phyloP scores from a whole-genome alignment of 192 early-diverging fungal genomes.

The Entophlyctis helioformis region DNA sequence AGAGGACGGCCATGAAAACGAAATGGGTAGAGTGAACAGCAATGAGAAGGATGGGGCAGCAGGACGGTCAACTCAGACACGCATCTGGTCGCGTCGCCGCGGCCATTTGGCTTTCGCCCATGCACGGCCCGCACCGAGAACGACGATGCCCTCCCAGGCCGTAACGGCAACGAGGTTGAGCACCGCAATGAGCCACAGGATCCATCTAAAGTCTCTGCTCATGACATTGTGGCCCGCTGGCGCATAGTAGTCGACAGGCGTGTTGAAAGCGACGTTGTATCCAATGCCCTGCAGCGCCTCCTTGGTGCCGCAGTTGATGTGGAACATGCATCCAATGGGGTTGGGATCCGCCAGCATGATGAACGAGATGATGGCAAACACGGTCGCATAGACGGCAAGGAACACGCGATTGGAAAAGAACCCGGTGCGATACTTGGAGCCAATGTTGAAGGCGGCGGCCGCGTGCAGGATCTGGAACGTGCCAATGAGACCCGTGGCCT shows the following conservation, averaged over 20 bases:
- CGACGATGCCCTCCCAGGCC: slow-evolving; percentile 16
- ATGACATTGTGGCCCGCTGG: slow-evolving; percentile 64
- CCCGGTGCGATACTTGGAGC: slow-evolving; percentile 44
- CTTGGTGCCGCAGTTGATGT: slow-evolving; percentile 57
- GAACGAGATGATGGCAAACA: slow-evolving; percentile 34
- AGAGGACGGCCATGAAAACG: too few relatives aligned
- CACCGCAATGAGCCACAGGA: slow-evolving; percentile 28
- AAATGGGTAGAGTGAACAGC: too few relatives aligned
- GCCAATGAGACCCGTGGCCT: slow-evolving; percentile 43
- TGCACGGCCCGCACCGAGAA: slow-evolving; percentile 16
- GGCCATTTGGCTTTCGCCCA: slow-evolving; percentile 15
- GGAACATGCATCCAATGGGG: slow-evolving; percentile 46
- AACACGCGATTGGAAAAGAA: slow-evolving; percentile 56
- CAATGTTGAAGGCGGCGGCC: slow-evolving; percentile 59
- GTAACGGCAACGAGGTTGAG: slow-evolving; percentile 17
- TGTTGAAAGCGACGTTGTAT: slow-evolving; percentile 16
- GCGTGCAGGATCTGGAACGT: slow-evolving; percentile 65
- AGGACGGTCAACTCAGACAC: too few relatives aligned
- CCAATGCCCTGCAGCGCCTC: slow-evolving; percentile 33
- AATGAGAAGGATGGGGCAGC: too few relatives aligned
- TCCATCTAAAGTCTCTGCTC: slow-evolving; percentile 45
- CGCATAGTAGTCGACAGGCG: slow-evolving; percentile 42
- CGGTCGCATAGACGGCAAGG: slow-evolving; percentile 30
- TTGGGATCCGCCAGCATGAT: slow-evolving; percentile 50
- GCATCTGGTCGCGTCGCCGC: too few relatives aligned